phyloP scores from a whole-genome alignment of 306 rosid species.

The Ochetophila trinervis region DNA sequence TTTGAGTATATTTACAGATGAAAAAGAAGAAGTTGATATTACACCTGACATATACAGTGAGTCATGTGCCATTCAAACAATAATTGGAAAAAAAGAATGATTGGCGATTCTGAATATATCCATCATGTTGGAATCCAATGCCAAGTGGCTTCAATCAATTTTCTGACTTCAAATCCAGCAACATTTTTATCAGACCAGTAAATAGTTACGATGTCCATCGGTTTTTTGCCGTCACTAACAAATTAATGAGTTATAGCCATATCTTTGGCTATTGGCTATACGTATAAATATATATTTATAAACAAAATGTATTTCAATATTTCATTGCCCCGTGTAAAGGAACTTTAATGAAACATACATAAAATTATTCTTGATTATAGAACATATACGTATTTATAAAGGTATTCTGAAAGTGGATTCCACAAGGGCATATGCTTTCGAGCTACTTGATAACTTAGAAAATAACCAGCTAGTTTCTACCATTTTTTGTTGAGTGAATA shows the following conservation, averaged over 20 bases:
- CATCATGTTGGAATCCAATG: background rate
- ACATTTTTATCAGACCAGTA: background rate
- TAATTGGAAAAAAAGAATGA: background rate
- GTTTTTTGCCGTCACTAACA: too few species aligned
- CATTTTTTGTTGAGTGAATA: too few species aligned
- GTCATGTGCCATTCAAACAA: background rate
- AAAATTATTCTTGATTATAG: background rate
- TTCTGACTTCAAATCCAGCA: background rate
- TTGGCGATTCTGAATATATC: background rate
- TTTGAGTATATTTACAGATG: too few species aligned
- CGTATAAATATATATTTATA: too few species aligned
- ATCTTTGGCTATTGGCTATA: too few species aligned
- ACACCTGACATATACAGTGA: too few species aligned
- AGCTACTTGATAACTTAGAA: background rate
- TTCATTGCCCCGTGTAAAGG: constrained; percentile 2
- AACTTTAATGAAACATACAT: background rate
- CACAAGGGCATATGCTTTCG: constrained; percentile 8
- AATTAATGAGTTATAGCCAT: too few species aligned
- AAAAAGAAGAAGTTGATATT: too few species aligned
- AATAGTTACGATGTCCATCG: too few species aligned
- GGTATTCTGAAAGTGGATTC: constrained; percentile 11
- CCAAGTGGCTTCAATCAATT: background rate
- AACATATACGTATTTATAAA: background rate
- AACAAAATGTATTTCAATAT: too few species aligned
- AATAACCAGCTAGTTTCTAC: background rate